Conservation (phyloP, 768 basidiomycete genomes). For the Pulveroboletus frians region DNA sequence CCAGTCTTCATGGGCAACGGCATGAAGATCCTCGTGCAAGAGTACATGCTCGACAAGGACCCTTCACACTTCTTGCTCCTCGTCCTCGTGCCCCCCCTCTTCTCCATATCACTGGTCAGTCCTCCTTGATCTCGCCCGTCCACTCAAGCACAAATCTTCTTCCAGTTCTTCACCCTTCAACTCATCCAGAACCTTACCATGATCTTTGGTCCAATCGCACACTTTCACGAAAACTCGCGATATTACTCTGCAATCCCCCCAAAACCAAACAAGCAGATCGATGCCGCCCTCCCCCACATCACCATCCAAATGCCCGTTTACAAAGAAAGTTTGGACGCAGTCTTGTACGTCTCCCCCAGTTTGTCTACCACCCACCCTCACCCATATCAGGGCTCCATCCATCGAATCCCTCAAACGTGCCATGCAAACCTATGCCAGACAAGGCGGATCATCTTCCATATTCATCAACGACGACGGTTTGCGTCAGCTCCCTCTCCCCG, state of each 20-base stretch:
- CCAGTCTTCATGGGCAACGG: conserved; percentile 63
- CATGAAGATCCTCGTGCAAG: conserved; percentile 52
- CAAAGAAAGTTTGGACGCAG: conserved; percentile 49
- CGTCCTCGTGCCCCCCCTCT: conserved; percentile 37
- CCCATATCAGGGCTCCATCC: conserved; percentile 35
- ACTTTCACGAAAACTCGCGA: conserved; percentile 46
- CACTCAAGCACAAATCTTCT: conserved; percentile 8
- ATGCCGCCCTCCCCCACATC: conserved; percentile 42
- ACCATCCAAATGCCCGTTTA: conserved; percentile 57
- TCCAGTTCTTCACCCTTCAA: conserved; percentile 38
- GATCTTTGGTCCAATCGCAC: conserved; percentile 47
- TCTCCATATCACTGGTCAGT: conserved; percentile 42
- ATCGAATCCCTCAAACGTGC: conserved; percentile 54
- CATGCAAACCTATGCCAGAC: conserved; percentile 60
- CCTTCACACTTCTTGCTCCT: conserved; percentile 39
- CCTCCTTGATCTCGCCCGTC: conserved; percentile 1
- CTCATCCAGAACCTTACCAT: conserved; percentile 37
- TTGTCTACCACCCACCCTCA: conserved; percentile 1
- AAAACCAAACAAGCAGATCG: conserved; percentile 39
- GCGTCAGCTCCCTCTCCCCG: conserved; percentile 43
- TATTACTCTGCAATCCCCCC: conserved; percentile 49
- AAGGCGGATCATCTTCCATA: conserved; percentile 57
- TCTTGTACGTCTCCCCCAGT: conserved; percentile 37
- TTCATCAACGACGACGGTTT: conserved; percentile 62
- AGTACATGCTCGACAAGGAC: conserved; percentile 46